Base-by-base conservation (phyloP, 768 basidiomycete species). In the Mycena filopes region DNA sequence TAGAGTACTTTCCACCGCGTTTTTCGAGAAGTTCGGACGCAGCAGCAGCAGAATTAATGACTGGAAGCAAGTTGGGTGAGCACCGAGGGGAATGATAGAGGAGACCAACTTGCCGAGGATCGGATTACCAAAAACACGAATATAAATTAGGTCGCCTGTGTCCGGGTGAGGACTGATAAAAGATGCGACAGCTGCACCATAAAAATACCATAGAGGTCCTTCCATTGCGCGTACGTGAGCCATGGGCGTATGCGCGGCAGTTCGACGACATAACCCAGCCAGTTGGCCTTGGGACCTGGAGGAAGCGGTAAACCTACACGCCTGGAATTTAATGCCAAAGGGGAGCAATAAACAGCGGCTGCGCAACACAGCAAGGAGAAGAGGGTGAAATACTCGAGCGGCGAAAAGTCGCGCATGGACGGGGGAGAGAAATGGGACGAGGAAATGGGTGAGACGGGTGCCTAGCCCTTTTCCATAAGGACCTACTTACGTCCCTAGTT, bases 101-200 rank as follows among this genome's bases (percentile, higher is more conserved):
- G 13, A 10, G 45, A 16, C 25, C 10, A 29, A 21, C 38, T 25
- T 2, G 60, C 64, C 65, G 45, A 85, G 73, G 51, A 87, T 75
- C 16, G 83, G 81, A 63, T 84, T 83, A 21, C 83, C 82, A 50
- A 83, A 77, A 26, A 83, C 69, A 40, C 75, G 73, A 41, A 85
- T 72, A 62, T 82, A 83, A 26, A 85, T 78, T 28, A 85, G 62
- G 66, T 85, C 83, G n/a, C 84, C 84, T 83, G 50, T 21, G n/a
- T 38, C 60, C 54, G 16, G 8, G 31, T 7, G 28, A 47, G 42
- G 63, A 60, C 26, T 59, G 43, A 53, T 42, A 36, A 28, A 20
- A 36, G 20, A 26, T 16, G 20, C 29, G 43, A 31, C 23, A 38
- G 25, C 25, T 16, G 23, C 36, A 55, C 65, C 18, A 67, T 16